These are phyloP conservation scores for Seminavis robusta DNA, from an alignment of 108 stramenopile genomes.

Conservation along the genomic window DNA sequence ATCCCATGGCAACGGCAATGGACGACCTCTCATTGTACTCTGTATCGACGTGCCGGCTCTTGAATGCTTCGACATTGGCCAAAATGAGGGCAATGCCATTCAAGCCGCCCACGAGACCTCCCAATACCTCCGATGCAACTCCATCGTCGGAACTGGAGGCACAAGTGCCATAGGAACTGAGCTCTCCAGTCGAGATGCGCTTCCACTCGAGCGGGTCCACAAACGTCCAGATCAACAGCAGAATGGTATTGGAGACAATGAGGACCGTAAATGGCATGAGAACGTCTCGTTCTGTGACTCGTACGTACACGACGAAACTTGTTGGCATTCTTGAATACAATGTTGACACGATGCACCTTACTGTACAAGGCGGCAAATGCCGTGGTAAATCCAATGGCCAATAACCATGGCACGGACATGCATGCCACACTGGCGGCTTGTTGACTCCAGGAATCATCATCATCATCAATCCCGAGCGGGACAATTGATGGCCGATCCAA, in stretches of 20 bases:
- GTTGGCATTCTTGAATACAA: not conserved
- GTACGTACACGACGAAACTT: conserved; percentile 1
- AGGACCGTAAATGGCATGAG: conserved; percentile 40
- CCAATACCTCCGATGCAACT: conserved; percentile 12
- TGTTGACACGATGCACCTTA: conserved; percentile 50
- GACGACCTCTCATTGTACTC: conserved; percentile 24
- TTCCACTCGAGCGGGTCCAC: conserved; percentile 40
- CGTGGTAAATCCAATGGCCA: conserved; percentile 44
- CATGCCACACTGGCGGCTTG: conserved; percentile 14
- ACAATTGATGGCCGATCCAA: conserved; percentile 10
- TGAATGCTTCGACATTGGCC: conserved; percentile 30
- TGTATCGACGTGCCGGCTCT: conserved; percentile 23
- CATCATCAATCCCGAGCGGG: conserved; percentile 5
- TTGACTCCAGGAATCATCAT: not conserved
- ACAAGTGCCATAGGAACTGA: conserved; percentile 28
- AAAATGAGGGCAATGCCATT: conserved; percentile 20
- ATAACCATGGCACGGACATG: conserved; percentile 30
- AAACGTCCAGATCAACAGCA: conserved; percentile 46
- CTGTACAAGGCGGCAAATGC: conserved; percentile 47
- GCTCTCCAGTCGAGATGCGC: too few relatives aligned
- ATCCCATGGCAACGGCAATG: conserved; percentile 20
- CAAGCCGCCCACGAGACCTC: conserved; percentile 11
- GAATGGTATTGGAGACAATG: conserved; percentile 22
- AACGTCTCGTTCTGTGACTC: conserved; percentile 42
- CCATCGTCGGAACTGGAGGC: too few relatives aligned